phyloP scores from a whole-genome alignment of 2,329 filamentous ascomycete genomes.

The Verticillium longisporum region DNA sequence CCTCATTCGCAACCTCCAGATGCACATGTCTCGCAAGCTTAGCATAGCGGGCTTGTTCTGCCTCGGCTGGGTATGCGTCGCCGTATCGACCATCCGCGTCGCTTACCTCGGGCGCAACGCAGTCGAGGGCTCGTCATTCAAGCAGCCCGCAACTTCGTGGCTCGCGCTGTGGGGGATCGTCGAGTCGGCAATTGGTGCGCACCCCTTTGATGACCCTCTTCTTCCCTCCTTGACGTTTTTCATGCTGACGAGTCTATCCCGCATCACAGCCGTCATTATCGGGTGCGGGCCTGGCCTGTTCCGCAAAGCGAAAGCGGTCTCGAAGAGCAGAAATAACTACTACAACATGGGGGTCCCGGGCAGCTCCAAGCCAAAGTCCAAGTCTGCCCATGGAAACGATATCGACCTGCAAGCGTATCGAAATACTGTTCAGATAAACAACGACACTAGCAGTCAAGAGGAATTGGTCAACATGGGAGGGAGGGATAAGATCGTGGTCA shows the following conservation, averaged over 20 bases:
- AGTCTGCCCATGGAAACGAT: background rate
- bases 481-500: conserved; percentile 4
- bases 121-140: background rate
- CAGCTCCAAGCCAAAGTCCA: background rate
- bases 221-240: background rate
- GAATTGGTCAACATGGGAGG: conserved; percentile 3
- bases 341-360: background rate
- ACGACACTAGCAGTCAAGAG: conserved; percentile 5
- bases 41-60: conserved; percentile 10
- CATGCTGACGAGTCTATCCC: background rate
- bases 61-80: conserved; percentile 12
- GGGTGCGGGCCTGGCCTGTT: conserved; percentile 8
- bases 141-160: conserved; percentile 7
- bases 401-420: conserved; percentile 2
- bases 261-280: conserved; percentile 7
- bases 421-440: background rate
- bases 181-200: conserved; percentile 7
- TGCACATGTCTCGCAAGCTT: conserved; percentile 8
- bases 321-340: conserved; percentile 1
- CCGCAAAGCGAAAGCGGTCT: conserved; percentile 5
- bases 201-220: no score
- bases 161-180: conserved; percentile 9
- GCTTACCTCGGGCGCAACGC: conserved; percentile 7
- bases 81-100: conserved; percentile 8
- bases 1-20: conserved; percentile 8